phyloP scores from a whole-genome alignment of 805 yeast species.

The Saccharomycopsis sp. region DNA sequence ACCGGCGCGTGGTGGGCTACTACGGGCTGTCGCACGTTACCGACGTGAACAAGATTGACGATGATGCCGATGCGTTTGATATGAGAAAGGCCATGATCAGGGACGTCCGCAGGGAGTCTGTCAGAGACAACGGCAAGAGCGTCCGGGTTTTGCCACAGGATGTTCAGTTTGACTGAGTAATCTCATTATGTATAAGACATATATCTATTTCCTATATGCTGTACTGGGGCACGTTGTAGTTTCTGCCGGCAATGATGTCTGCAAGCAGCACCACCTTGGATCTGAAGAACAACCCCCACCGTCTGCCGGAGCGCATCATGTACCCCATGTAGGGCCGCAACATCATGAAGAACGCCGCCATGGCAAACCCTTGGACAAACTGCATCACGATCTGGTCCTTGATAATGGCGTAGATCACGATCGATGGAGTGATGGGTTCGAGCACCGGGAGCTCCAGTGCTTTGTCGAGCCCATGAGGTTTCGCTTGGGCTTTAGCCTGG shows the following conservation, averaged over 20 bases:
- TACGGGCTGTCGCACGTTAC: constrained; percentile 55
- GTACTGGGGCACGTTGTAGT: too few species aligned
- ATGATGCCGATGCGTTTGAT: constrained; percentile 79
- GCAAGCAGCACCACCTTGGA: neutral
- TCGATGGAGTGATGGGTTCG: constrained; percentile 36
- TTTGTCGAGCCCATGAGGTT: neutral
- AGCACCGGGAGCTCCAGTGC: neutral
- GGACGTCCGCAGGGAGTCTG: constrained; percentile 44
- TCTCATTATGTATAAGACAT: too few species aligned
- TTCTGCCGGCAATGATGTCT: too few species aligned
- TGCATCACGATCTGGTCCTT: constrained; percentile 51
- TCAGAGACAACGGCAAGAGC: constrained; percentile 52
- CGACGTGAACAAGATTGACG: constrained; percentile 33
- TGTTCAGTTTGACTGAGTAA: constrained; percentile 10
- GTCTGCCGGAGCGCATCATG: constrained; percentile 11
- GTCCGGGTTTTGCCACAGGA: constrained; percentile 59
- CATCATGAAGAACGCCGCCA: constrained; percentile 17
- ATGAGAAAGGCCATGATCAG: constrained; percentile 62
- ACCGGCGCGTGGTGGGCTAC: constrained; percentile 80
- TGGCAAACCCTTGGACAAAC: constrained; percentile 42
- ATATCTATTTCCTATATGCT: too few species aligned
- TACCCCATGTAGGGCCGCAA: constrained; percentile 10
- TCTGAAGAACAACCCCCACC: constrained; percentile 13
- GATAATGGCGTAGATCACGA: constrained; percentile 39
- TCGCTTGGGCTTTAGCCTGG: neutral